Evolutionary conservation across 345 rosid genomes (phyloP).

Genomic region (Citrus hindsii): DNA sequence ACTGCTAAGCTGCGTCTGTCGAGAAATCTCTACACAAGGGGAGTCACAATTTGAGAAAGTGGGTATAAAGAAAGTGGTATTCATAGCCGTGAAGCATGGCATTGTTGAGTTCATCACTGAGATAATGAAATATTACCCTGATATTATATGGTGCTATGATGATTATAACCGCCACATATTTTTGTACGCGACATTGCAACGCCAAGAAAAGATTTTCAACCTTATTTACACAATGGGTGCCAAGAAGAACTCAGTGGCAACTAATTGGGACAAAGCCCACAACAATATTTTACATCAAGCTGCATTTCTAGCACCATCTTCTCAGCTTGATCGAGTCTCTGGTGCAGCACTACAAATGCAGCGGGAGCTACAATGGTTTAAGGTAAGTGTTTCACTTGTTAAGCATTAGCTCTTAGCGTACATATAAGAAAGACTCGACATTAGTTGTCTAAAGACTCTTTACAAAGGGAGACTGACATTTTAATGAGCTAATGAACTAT

Average conservation of each 20-base stretch:
- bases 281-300: constrained; percentile 80
- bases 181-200: constrained; percentile 46
- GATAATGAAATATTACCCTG: constrained; percentile 50
- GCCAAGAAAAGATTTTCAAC: constrained; percentile 74
- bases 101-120: constrained; percentile 55
- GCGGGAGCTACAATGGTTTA: constrained; percentile 75
- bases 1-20: constrained; percentile 44
- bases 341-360: constrained; percentile 89
- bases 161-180: constrained; percentile 42
- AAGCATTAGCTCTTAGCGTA: background rate
- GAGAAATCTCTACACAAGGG: constrained; percentile 38
- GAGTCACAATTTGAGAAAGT: constrained; percentile 25
- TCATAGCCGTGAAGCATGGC: constrained; percentile 58
- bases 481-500: background rate
- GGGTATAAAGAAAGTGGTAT: constrained; percentile 39
- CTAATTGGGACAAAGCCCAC: constrained; percentile 21
- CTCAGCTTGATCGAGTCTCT: constrained; percentile 54
- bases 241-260: constrained; percentile 40
- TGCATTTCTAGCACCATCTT: constrained; percentile 48
- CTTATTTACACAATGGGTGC: constrained; percentile 64
- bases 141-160: constrained; percentile 52
- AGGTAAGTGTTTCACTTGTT: constrained; percentile 47
- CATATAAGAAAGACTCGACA: background rate
- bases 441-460: too few relatives aligned
- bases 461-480: too few relatives aligned